These are phyloP conservation scores for Claviceps sorghi DNA, from an alignment of 2,329 filamentous ascomycete species.

Conservation along the genomic window DNA sequence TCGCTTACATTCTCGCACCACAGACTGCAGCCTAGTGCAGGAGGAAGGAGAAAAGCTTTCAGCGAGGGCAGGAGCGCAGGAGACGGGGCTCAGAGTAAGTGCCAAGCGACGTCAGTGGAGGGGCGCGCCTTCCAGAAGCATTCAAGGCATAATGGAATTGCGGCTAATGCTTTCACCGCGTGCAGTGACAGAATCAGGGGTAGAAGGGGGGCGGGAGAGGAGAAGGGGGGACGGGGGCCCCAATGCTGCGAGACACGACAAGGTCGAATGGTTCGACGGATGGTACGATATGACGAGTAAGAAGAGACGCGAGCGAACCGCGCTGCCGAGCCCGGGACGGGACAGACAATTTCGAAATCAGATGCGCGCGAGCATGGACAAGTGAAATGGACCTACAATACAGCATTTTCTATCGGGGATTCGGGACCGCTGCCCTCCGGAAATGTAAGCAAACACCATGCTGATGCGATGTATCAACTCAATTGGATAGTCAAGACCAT, in stretches of 20 bases:
- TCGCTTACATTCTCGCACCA: background rate
- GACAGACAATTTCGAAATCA: background rate
- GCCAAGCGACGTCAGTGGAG: background rate
- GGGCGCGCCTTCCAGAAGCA: slow-evolving; percentile 5
- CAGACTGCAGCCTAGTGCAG: background rate
- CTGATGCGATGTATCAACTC: too few species aligned
- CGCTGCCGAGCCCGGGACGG: background rate
- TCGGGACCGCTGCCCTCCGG: background rate
- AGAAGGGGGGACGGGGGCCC: background rate
- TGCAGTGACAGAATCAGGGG: slow-evolving; percentile 7
- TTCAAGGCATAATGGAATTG: slow-evolving; percentile 6
- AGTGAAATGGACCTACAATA: background rate
- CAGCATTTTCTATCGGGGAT: background rate
- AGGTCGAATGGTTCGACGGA: background rate
- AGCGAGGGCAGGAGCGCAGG: background rate
- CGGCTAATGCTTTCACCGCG: slow-evolving; percentile 7
- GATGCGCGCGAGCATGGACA: background rate
- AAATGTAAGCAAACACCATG: too few species aligned
- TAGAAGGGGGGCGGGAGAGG: background rate
- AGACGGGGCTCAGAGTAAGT: background rate
- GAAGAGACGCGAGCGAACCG: background rate
- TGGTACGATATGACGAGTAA: slow-evolving; percentile 1
- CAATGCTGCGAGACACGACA: background rate
- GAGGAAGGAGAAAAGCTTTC: slow-evolving; percentile 6
- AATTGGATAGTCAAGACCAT: too few species aligned